Evolutionary conservation across 139 green algal species (phyloP).

Genomic region (Tetraselmis chui): DNA sequence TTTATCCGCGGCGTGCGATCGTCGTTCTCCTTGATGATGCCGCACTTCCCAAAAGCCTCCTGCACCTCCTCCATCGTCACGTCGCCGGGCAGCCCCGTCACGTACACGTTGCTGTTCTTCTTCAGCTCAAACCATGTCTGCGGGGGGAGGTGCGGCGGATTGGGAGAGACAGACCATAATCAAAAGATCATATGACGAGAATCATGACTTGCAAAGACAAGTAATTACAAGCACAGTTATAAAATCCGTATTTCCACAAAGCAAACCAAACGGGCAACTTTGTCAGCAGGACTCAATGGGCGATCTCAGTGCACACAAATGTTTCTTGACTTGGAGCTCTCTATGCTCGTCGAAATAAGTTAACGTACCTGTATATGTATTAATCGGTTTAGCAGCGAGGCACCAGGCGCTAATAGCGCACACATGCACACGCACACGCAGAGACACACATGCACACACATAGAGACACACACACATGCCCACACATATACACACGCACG

Average conservation of each 20-base stretch:
- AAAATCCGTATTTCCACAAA: too few species aligned
- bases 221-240: too few species aligned
- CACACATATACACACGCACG: background rate
- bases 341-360: too few species aligned
- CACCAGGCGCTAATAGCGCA: background rate
- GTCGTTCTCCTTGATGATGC: slow-evolving; percentile 63
- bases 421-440: background rate
- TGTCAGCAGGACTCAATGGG: slow-evolving; percentile 2
- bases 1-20: slow-evolving; percentile 58
- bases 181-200: too few species aligned
- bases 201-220: too few species aligned
- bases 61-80: slow-evolving; percentile 69
- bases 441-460: too few species aligned
- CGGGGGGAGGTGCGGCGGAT: background rate
- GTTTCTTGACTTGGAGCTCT: background rate
- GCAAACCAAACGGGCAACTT: too few species aligned
- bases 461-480: background rate
- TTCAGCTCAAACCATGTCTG: slow-evolving; percentile 76
- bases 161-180: slow-evolving; percentile 5
- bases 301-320: slow-evolving; percentile 10
- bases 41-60: slow-evolving; percentile 62
- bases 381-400: too few species aligned
- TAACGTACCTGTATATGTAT: too few species aligned
- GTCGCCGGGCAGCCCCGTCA: slow-evolving; percentile 84
- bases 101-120: slow-evolving; percentile 90